These are phyloP conservation scores for Plasmodium falciparum DNA, from an alignment of 169 alveolate species.

Conservation along the genomic window DNA sequence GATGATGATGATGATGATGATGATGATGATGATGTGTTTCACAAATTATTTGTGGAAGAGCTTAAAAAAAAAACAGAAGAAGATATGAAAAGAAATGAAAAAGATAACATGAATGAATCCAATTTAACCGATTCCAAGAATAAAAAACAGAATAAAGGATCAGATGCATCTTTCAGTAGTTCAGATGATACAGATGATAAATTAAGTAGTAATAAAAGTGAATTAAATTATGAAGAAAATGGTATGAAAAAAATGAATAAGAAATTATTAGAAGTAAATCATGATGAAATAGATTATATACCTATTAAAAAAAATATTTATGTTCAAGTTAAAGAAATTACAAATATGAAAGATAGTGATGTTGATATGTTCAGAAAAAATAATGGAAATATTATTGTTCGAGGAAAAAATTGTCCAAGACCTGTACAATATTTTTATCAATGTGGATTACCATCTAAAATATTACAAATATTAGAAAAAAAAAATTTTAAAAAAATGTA, in stretches of 20 bases:
- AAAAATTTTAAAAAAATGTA: constrained; percentile 95
- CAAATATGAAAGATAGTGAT: constrained; percentile 91
- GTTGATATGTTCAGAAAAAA: constrained; percentile 92
- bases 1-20: neutral
- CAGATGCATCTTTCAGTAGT: neutral
- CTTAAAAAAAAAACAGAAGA: constrained; percentile 44
- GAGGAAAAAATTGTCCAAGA: constrained; percentile 94
- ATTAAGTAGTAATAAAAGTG: constrained; percentile 76
- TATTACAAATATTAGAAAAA: constrained; percentile 91
- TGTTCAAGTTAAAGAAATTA: constrained; percentile 90
- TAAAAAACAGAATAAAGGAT: neutral
- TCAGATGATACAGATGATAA: constrained; percentile 69
- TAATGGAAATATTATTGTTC: constrained; percentile 91
- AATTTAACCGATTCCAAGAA: neutral
- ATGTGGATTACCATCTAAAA: constrained; percentile 97
- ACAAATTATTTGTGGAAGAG: constrained; percentile 5
- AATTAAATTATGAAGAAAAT: constrained; percentile 65
- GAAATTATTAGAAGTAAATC: constrained; percentile 91
- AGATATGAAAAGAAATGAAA: constrained; percentile 10
- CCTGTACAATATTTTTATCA: constrained; percentile 97
- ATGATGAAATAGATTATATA: constrained; percentile 86
- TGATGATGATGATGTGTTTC: neutral
- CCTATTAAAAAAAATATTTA: constrained; percentile 91
- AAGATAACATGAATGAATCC: neutral
- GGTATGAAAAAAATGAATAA: constrained; percentile 78